A percentile compares a stretch with the other conserved stretches of the same genome.
These are phyloP conservation scores for Podospora conica DNA, from an alignment of 495 filamentous ascomycete species.

Conservation along the genomic window DNA sequence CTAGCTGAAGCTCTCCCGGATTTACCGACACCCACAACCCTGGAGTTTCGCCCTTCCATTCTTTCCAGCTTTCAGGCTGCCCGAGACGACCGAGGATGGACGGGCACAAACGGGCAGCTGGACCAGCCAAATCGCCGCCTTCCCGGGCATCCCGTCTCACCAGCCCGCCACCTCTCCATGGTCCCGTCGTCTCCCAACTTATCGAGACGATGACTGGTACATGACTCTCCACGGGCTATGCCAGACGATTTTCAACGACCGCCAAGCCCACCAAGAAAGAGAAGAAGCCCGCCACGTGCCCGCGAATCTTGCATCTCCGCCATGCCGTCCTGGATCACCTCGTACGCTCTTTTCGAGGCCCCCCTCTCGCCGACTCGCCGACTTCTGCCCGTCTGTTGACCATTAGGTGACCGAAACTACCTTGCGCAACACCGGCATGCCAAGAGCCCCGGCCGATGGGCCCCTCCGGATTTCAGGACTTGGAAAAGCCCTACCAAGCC, in stretches of 20 bases:
- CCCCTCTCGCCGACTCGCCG: not conserved
- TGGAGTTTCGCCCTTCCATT: not conserved
- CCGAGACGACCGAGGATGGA: not conserved
- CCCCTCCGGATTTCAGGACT: not conserved
- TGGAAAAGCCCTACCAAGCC: not conserved
- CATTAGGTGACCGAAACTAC: not conserved
- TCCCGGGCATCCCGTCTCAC: not conserved
- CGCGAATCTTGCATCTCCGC: not conserved
- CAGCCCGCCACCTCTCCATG: not conserved
- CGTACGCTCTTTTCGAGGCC: no score
- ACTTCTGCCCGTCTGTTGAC: not conserved
- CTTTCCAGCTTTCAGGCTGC: not conserved
- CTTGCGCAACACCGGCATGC: not conserved
- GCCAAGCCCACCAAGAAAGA: not conserved
- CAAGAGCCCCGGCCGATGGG: not conserved
- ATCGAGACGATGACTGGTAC: not conserved
- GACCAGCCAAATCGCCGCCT: not conserved
- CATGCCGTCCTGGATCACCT: no score
- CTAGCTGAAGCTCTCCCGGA: not conserved
- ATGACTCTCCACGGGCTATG: not conserved
- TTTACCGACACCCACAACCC: not conserved
- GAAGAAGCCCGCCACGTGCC: no score
- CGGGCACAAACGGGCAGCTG: not conserved
- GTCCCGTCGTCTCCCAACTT: not conserved
- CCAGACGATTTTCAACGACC: not conserved